Evolutionary conservation across 2,329 filamentous ascomycete species (phyloP).

Genomic region (Xylariaceae sp.): DNA sequence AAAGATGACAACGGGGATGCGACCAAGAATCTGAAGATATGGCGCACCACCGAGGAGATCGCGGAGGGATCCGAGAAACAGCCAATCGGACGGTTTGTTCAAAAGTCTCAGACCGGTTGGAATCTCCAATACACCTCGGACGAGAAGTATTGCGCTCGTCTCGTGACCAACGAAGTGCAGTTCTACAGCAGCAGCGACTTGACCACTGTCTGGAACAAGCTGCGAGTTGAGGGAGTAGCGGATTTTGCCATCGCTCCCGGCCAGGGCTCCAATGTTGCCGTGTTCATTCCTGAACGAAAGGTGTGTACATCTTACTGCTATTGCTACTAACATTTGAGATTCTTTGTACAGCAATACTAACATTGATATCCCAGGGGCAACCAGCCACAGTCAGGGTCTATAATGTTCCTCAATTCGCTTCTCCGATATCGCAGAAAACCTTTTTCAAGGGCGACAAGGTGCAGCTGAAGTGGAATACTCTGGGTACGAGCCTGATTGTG

Average conservation of each 20-base stretch:
- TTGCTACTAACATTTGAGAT: background rate
- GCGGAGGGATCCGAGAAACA: conserved; percentile 61
- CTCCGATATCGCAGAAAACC: conserved; percentile 89
- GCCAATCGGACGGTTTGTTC: conserved; percentile 84
- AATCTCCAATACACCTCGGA: conserved; percentile 95
- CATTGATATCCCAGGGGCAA: conserved; percentile 60
- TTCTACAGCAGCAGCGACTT: conserved; percentile 90
- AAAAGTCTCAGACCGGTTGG: conserved; percentile 94
- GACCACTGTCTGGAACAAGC: conserved; percentile 87
- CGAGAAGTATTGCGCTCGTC: conserved; percentile 86
- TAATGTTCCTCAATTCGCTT: conserved; percentile 81
- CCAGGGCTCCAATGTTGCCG: conserved; percentile 84
- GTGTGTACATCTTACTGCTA: conserved; percentile 43
- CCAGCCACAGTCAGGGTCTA: conserved; percentile 92
- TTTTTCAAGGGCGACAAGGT: conserved; percentile 99
- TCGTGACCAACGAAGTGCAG: conserved; percentile 95
- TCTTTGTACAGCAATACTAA: conserved; percentile 2
- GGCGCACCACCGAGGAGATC: conserved; percentile 73
- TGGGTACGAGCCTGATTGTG: conserved; percentile 87
- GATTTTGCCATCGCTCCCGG: conserved; percentile 89
- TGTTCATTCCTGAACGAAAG: conserved; percentile 95
- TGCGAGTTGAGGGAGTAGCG: conserved; percentile 82
- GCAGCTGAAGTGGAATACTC: conserved; percentile 94
- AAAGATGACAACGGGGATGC: conserved; percentile 95
- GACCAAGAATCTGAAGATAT: conserved; percentile 94